These are phyloP conservation scores for Prillingera fragicola DNA, from an alignment of 1,284 basidiomycete genomes.

Conservation along the genomic window DNA sequence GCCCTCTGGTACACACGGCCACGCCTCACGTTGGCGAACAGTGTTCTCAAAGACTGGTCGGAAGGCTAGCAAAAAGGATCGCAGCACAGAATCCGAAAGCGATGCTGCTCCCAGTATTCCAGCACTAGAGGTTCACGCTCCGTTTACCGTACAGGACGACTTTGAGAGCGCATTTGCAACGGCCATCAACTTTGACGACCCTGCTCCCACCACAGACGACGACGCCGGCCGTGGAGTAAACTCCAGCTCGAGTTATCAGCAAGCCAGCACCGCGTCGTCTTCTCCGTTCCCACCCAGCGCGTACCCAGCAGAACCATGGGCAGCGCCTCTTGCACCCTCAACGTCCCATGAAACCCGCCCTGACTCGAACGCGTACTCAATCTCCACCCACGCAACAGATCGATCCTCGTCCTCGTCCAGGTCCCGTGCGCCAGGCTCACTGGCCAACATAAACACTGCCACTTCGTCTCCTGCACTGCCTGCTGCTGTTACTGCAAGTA, in stretches of 20 bases:
- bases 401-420: slow-evolving; percentile 19
- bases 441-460: not conserved
- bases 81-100: not conserved
- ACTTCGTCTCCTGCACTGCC: slow-evolving; percentile 5
- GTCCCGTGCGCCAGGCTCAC: slow-evolving; percentile 4
- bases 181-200: not conserved
- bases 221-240: not conserved
- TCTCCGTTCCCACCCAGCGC: slow-evolving; percentile 12
- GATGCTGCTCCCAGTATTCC: slow-evolving; percentile 13
- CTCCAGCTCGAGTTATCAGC: slow-evolving; percentile 7
- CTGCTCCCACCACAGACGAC: slow-evolving; percentile 6
- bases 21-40: slow-evolving; percentile 6
- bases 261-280: not conserved
- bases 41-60: slow-evolving; percentile 10
- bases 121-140: slow-evolving; percentile 12
- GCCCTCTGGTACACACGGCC: slow-evolving; percentile 1
- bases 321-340: not conserved
- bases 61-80: slow-evolving; percentile 5
- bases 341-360: slow-evolving; percentile 8
- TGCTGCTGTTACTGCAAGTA: slow-evolving; percentile 3
- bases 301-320: slow-evolving; percentile 14
- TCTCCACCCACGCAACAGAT: slow-evolving; percentile 14
- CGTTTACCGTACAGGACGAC: slow-evolving; percentile 8
- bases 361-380: slow-evolving; percentile 17
- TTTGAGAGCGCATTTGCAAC: slow-evolving; percentile 10